Percentiles rank a stretch among this genome's conserved stretches.
phyloP scores from a whole-genome alignment of 192 early-diverging fungal genomes.

The Coemansia sp. region DNA sequence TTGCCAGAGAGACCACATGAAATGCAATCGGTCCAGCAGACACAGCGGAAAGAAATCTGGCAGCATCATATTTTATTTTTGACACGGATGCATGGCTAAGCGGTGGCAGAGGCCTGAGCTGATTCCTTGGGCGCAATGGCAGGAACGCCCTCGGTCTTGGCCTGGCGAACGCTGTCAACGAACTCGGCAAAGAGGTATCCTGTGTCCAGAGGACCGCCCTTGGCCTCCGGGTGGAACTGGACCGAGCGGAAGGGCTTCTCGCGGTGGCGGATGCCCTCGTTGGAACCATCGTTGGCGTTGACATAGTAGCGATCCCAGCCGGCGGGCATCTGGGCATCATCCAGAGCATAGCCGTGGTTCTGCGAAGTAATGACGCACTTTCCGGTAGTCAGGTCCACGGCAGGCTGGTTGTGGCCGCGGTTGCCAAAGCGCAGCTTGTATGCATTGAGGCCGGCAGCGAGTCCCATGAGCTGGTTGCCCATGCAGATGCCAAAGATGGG shows the following conservation, averaged over 20 bases:
- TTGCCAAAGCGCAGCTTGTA: constrained; percentile 94
- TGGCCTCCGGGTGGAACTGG: constrained; percentile 96
- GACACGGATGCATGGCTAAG: background rate
- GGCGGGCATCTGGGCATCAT: constrained; percentile 57
- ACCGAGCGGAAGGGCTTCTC: constrained; percentile 71
- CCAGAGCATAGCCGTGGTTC: constrained; percentile 87
- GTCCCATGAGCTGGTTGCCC: constrained; percentile 88
- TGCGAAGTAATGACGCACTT: constrained; percentile 91
- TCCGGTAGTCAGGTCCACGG: constrained; percentile 66
- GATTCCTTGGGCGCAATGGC: background rate
- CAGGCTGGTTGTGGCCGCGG: constrained; percentile 95
- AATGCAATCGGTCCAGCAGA: background rate
- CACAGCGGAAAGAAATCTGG: background rate
- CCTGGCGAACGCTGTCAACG: constrained; percentile 56
- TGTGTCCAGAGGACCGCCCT: constrained; percentile 90
- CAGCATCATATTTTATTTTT: background rate
- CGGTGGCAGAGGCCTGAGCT: constrained; percentile 11
- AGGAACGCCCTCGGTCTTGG: constrained; percentile 22
- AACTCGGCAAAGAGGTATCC: constrained; percentile 84
- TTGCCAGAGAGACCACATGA: too few relatives aligned
- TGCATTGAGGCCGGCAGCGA: constrained; percentile 77
- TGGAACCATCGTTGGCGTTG: constrained; percentile 93
- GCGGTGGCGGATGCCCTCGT: constrained; percentile 84
- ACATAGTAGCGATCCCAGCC: constrained; percentile 86
- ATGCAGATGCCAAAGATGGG: constrained; percentile 98